Evolutionary conservation across 2,329 filamentous ascomycete genomes (phyloP), one percentile per base, ranked within the genome.

Genomic region (Trichoderma afroharzianum): DNA sequence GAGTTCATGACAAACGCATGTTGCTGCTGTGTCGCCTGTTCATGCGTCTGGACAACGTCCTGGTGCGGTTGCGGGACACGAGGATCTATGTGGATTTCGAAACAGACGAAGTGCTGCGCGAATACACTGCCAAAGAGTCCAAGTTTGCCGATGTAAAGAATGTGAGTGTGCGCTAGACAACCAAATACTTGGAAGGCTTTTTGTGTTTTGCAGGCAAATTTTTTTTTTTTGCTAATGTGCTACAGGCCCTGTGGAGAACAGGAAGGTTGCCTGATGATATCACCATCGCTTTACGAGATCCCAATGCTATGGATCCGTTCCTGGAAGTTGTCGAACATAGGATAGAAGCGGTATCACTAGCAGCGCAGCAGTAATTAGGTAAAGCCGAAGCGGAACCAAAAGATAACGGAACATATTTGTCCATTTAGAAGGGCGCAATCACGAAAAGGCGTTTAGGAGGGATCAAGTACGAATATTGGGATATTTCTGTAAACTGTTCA

Each of bases 81-180:
- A 87, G 96, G 73, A 86, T 99, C 39, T 99, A 97, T 80, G 89
- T 98, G 70, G 96, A 99, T 79, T 97, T 98, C 80, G 88, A 85
- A 55, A 90, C 87, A 21, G 88, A 91, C 64, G 89, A 93, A 78
- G 91, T 98, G 33, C 91, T 97, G 33, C 86, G 95, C 74, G 95
- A 99, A 82, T 98, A 97, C 78, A 93, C 93, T 24, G 91, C 92
- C n/a, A 91, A 92, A 79, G 95, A 99, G 83, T 92, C 92, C 66
- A 87, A 84, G 68, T 98, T 97, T 80, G 91, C 91, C 32, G 89
- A 90, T 39, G 90, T 97, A 12, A 91, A 91, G 79, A 85, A 87
- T 84, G 92, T 93, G 81, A 53, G 61, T 32, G n/a, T 9, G 21
- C 32, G 8, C 8, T 2, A 9, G 14, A 14, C 21, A 36, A 18